Evolutionary conservation across 139 green algal species (phyloP).

Genomic region (Picocystis salinarum): DNA sequence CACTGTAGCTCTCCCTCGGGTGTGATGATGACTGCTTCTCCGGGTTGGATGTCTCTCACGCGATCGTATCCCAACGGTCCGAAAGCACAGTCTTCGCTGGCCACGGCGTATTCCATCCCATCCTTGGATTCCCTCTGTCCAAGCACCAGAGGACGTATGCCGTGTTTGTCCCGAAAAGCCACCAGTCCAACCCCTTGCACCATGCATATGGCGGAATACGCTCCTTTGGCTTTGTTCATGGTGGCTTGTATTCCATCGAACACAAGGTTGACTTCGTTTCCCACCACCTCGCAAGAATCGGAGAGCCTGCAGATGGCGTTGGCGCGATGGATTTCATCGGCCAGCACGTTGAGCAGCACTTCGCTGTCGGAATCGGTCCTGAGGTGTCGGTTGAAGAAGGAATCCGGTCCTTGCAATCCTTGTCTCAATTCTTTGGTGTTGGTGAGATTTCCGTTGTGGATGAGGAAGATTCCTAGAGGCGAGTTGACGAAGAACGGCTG

Average conservation of each 20-base stretch:
- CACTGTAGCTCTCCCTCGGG: constrained; percentile 62
- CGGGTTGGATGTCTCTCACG: constrained; percentile 73
- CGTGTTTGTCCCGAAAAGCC: constrained; percentile 85
- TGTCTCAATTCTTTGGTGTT: constrained; percentile 67
- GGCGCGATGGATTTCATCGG: constrained; percentile 80
- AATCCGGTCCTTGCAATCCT: constrained; percentile 14
- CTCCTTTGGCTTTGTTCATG: constrained; percentile 69
- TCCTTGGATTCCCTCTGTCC: constrained; percentile 29
- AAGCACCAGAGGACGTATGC: constrained; percentile 83
- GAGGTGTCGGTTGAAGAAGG: constrained; percentile 74
- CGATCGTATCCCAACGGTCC: constrained; percentile 87
- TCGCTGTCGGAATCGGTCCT: constrained; percentile 80
- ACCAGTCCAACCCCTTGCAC: constrained; percentile 85
- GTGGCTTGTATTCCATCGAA: constrained; percentile 57
- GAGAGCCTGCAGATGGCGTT: constrained; percentile 48
- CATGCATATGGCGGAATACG: constrained; percentile 78
- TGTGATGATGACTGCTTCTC: constrained; percentile 90
- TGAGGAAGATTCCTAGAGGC: constrained; percentile 89
- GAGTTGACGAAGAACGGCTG: constrained; percentile 99
- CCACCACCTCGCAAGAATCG: neutral
- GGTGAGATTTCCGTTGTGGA: constrained; percentile 99
- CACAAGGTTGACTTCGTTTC: constrained; percentile 35
- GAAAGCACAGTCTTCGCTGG: constrained; percentile 92
- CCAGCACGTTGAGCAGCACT: constrained; percentile 92
- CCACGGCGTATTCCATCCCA: constrained; percentile 73